Percentiles rank a stretch among this genome's conserved stretches.
Evolutionary conservation across 2,329 filamentous ascomycete species (phyloP).

Genomic region (Colletotrichum godetiae): DNA sequence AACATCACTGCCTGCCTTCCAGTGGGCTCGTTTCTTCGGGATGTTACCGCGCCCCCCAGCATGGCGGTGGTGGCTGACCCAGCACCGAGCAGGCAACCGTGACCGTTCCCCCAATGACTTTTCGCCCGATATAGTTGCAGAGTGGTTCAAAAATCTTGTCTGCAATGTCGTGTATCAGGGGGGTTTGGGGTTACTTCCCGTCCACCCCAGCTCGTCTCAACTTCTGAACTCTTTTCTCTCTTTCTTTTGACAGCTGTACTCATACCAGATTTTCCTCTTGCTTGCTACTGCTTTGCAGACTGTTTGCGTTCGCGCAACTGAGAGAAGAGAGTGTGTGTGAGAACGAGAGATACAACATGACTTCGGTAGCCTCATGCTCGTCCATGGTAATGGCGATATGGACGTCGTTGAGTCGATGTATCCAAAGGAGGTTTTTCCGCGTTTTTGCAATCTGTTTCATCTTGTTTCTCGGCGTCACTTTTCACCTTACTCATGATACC

Average conservation of each 20-base stretch:
- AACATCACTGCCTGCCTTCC: not conserved
- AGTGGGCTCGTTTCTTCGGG: not conserved
- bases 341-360: constrained; percentile 8
- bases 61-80: not conserved
- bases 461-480: constrained; percentile 10
- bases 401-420: constrained; percentile 15
- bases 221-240: constrained; percentile 23
- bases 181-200: constrained; percentile 2
- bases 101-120: not conserved
- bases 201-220: constrained; percentile 22
- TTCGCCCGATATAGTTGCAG: not conserved
- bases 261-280: not conserved
- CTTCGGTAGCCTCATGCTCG: constrained; percentile 7
- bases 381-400: constrained; percentile 6
- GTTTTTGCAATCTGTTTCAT: constrained; percentile 13
- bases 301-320: not conserved
- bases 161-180: constrained; percentile 11
- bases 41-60: not conserved
- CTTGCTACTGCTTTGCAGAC: not conserved
- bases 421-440: constrained; percentile 23
- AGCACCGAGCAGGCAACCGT: not conserved
- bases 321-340: not conserved
- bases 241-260: constrained; percentile 14
- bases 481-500: constrained; percentile 14
- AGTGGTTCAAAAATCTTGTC: not conserved